These are phyloP conservation scores for Sequoiadendron giganteum DNA, from an alignment of 75 land plant genomes.

Conservation along the genomic window DNA sequence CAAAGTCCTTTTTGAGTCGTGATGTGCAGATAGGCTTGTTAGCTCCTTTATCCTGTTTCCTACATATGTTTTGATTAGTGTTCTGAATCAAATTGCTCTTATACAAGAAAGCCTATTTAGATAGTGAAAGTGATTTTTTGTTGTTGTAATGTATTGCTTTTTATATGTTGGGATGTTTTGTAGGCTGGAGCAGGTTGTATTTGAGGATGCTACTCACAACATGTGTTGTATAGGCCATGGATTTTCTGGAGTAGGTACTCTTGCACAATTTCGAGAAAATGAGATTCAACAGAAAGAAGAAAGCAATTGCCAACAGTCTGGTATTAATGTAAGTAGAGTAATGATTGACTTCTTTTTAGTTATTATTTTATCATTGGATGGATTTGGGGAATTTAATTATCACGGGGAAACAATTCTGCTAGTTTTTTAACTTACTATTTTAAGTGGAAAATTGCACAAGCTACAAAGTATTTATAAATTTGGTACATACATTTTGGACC, in stretches of 20 bases:
- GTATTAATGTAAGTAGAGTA: not conserved
- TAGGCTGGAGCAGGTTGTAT: conserved; percentile 8
- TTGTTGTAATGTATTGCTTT: not conserved
- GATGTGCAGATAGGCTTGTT: not conserved
- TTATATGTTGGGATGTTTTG: not conserved
- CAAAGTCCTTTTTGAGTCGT: not conserved
- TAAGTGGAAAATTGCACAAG: not conserved
- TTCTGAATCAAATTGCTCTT: not conserved
- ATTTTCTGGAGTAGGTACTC: conserved; percentile 10
- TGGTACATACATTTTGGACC: not conserved
- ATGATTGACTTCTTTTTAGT: not conserved
- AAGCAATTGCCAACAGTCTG: not conserved
- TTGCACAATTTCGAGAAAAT: conserved; percentile 10
- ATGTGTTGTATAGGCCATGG: conserved; percentile 5
- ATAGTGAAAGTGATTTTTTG: not conserved
- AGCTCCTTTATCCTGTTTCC: not conserved
- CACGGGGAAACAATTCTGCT: not conserved
- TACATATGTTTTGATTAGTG: not conserved
- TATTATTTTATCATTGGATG: not conserved
- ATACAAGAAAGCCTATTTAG: not conserved
- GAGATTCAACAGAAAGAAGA: not conserved
- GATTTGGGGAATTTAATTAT: not conserved
- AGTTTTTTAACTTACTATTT: not conserved
- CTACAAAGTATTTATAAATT: not conserved
- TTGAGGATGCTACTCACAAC: conserved; percentile 5